Base-by-base conservation (phyloP, 495 filamentous ascomycete species). In the Aspergillus indologenus region DNA sequence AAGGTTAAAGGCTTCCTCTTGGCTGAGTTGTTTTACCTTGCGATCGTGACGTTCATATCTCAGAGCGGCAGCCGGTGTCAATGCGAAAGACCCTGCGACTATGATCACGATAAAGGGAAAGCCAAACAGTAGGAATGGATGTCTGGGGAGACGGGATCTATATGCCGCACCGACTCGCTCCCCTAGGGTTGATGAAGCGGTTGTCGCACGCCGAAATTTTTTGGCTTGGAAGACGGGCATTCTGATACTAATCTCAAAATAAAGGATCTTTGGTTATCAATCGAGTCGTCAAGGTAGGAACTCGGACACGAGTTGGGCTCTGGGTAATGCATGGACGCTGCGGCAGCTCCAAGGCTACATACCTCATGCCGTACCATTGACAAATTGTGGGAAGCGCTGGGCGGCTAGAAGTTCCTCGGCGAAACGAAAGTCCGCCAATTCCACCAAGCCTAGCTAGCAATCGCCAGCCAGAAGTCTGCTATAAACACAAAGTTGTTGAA, bases 51-150 rank as follows among this genome's bases (percentile, higher is more conserved):
- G 83, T 75, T 98, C 94, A 73, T 97, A 99, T 43, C 95, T 82
- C 29, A 99, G 75, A 5, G 94, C 95, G 6, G 94, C 90, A 2
- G 92, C 94, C 1, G 95, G 94, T 0, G 93, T 96, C 15, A 99
- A 81, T 60, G 92, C 88, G 74, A 99, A 99, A 8, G 90, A 95
- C 0, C 90, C 94, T 4, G 87, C 92, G n/a, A 99, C 86, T 64
- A 99, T 96, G 40, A 93, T 86, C 45, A 81, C 75, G 66, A 98
- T 82, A 75, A 99, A 99, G 15, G 94, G 94, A n/a, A 98, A 79
- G 6, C 94, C 94, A 71, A 99, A 99, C 53, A 97, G 82, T 42
- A 93, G 76, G 73, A 99, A 99, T 1, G 94, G 94, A 63, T 89
- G 90, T 60, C 81, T 85, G 19, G 78, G 68, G 43, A 96, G 80